phyloP scores from a whole-genome alignment of 2,329 filamentous ascomycete genomes.

The Colletotrichum shisoi region DNA sequence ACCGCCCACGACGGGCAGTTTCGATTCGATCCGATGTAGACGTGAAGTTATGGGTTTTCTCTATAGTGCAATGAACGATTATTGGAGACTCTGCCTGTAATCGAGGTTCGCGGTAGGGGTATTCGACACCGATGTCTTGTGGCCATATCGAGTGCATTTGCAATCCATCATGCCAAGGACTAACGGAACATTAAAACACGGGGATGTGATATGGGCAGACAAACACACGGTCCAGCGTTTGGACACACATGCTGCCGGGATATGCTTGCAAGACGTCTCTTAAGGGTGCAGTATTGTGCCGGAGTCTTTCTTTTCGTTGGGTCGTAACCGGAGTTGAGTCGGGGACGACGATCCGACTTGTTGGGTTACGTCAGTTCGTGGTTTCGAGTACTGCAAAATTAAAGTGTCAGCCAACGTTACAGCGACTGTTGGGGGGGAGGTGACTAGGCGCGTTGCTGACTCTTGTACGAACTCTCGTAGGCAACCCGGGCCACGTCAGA shows the following conservation, averaged over 20 bases:
- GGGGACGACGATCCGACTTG: not conserved
- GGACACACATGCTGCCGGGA: not conserved
- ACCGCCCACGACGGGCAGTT: not conserved
- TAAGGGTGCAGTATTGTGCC: too few species aligned
- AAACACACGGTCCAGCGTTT: not conserved
- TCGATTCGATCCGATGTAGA: too few species aligned
- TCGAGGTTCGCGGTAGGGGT: too few species aligned
- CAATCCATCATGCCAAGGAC: too few species aligned
- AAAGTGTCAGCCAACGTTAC: slow-evolving; percentile 3
- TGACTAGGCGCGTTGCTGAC: not conserved
- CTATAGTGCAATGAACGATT: not conserved
- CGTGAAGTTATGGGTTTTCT: not conserved
- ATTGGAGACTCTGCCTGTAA: too few species aligned
- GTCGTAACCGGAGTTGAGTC: too few species aligned
- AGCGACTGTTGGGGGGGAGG: not conserved
- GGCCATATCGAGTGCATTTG: too few species aligned
- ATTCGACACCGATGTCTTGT: too few species aligned
- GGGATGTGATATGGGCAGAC: not conserved
- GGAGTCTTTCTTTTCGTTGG: not conserved
- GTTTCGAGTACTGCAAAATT: slow-evolving; percentile 9
- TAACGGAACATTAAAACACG: not conserved
- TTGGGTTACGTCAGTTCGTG: not conserved
- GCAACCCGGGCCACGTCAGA: too few species aligned
- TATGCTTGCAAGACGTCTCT: not conserved
- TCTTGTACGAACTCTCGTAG: not conserved